Evolutionary conservation across 2,329 filamentous ascomycete genomes (phyloP).

Genomic region (Phaeoacremonium minimum): DNA sequence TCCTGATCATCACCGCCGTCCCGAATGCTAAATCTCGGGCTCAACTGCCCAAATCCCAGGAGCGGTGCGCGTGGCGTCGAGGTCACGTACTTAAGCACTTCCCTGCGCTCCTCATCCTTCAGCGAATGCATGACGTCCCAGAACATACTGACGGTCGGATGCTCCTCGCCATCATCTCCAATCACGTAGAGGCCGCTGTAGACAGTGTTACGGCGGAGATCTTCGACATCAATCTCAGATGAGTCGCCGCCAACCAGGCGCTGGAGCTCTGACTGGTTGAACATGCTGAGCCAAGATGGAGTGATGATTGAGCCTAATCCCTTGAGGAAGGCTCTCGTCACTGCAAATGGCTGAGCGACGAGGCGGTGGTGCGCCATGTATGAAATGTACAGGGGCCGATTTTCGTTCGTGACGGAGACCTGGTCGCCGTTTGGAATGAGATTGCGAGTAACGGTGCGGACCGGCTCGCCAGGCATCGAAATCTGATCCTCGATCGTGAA

Average conservation of each 20-base stretch:
- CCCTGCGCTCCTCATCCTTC: slow-evolving; percentile 70
- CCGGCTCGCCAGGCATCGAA: slow-evolving; percentile 37
- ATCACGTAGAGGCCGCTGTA: slow-evolving; percentile 88
- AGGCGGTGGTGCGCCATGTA: slow-evolving; percentile 86
- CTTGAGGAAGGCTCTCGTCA: slow-evolving; percentile 82
- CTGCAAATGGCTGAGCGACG: slow-evolving; percentile 70
- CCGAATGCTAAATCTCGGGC: slow-evolving; percentile 82
- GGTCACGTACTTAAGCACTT: slow-evolving; percentile 93
- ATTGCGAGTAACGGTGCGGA: slow-evolving; percentile 66
- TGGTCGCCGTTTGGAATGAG: slow-evolving; percentile 74
- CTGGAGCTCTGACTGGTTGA: slow-evolving; percentile 93
- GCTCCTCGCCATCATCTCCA: slow-evolving; percentile 83
- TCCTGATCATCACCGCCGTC: slow-evolving; percentile 75
- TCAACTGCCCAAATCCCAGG: slow-evolving; percentile 81
- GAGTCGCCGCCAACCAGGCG: slow-evolving; percentile 87
- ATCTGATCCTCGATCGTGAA: slow-evolving; percentile 81
- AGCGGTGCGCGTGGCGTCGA: slow-evolving; percentile 87
- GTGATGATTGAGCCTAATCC: slow-evolving; percentile 86
- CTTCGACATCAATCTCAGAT: slow-evolving; percentile 79
- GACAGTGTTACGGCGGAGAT: slow-evolving; percentile 76
- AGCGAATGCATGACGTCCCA: slow-evolving; percentile 84
- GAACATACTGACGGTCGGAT: slow-evolving; percentile 80
- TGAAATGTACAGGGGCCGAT: slow-evolving; percentile 90
- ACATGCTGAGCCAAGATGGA: slow-evolving; percentile 94
- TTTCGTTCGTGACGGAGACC: slow-evolving; percentile 81